Base-by-base conservation (phyloP, 2,329 filamentous ascomycete genomes). In the Scedosporium boydii region DNA sequence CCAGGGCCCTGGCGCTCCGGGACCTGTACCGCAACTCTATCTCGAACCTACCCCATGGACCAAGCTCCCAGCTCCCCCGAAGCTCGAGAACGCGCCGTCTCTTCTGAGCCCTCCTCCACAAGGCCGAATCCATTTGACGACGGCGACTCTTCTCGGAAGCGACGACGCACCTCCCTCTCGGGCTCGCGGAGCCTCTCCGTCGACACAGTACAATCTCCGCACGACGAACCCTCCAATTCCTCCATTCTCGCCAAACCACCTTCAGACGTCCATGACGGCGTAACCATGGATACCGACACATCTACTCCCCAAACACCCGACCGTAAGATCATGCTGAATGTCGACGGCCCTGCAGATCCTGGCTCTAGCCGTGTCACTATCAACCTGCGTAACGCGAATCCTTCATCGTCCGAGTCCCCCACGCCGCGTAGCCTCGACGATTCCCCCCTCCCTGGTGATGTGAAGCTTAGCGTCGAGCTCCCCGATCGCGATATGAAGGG, bases 61-160 rank as follows among this genome's bases (percentile, higher is more conserved):
- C 78, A 75, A 72, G 74, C 76, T 71, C 76, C 77, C 70, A 76
- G 70, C 70, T 75, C 77, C 66, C 74, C 76, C 70, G 80, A 83
- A 74, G 76, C 76, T 73, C 78, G 76, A 78, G 81, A 84, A 76
- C 81, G 82, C 74, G 80, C 82, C 70, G 77, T 79, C 74, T 87
- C 84, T 69, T 82, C 82, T 74, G 85, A 88, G 77, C 81, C 83
- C 72, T 80, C 80, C 73, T 82, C 84, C 69, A 84, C 81, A 67
- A 81, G 85, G 65, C 83, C 82, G 60, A 87, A 87, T 66, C 85
- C 85, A 48, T 87, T 87, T 71, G 80, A 86, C 74, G 83, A 86
- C 73, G 76, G 74, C 70, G 81, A 84, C 66, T 77, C 80, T 51
- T 78, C 84, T 62, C 78, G 85, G 66, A 88, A 88, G 72, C 82